These are phyloP conservation scores for Puccinia brachypodii DNA, from an alignment of 1,284 basidiomycete species.

Conservation along the genomic window DNA sequence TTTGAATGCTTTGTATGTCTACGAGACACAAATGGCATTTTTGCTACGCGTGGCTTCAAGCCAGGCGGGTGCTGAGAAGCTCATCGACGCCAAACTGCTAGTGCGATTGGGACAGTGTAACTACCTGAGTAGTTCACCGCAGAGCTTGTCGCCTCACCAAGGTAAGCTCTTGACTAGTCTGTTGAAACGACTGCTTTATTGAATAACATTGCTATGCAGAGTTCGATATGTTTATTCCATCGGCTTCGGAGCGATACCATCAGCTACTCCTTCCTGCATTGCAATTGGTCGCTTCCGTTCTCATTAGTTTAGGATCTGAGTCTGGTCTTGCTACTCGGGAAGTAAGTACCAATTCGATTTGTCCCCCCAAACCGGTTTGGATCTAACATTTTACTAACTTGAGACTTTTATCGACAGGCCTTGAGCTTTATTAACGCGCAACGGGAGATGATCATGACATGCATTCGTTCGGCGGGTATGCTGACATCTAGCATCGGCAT, in stretches of 20 bases:
- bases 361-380: background rate
- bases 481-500: constrained; percentile 68
- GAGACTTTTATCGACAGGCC: constrained; percentile 60
- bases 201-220: constrained; percentile 55
- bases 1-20: constrained; percentile 87
- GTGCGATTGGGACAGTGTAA: constrained; percentile 80
- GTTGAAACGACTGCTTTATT: background rate
- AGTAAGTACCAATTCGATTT: constrained; percentile 47
- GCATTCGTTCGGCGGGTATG: constrained; percentile 71
- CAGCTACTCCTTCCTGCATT: constrained; percentile 81
- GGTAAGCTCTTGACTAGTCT: constrained; percentile 53
- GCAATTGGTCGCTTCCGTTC: constrained; percentile 62
- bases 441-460: constrained; percentile 73
- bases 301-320: constrained; percentile 42
- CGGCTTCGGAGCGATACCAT: constrained; percentile 81
- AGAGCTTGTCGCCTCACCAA: constrained; percentile 76
- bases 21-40: constrained; percentile 88
- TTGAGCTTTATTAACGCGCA: constrained; percentile 75
- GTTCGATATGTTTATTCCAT: constrained; percentile 79
- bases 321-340: constrained; percentile 68
- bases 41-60: constrained; percentile 80
- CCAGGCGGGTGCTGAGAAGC: constrained; percentile 75
- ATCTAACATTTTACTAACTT: constrained; percentile 13
- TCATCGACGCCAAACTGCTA: constrained; percentile 77
- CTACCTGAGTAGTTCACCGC: constrained; percentile 75